phyloP scores from a whole-genome alignment of 164 flowering plant genomes.

The Stephania japonica region DNA sequence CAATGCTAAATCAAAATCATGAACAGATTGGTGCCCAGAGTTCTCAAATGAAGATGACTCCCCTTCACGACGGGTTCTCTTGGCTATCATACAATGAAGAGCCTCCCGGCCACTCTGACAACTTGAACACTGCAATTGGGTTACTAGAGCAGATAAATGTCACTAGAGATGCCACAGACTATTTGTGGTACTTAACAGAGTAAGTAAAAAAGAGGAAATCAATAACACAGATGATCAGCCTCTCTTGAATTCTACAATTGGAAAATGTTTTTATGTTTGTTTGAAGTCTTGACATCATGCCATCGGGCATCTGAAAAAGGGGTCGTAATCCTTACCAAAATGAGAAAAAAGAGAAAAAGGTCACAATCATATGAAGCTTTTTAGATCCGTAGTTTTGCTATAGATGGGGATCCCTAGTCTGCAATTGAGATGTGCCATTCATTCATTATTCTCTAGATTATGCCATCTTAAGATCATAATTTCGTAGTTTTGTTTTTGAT shows the following conservation, averaged over 20 bases:
- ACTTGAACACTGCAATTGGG: conserved; percentile 33
- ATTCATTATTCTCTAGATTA: neutral
- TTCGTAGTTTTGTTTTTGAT: neutral
- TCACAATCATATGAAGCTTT: too few relatives aligned
- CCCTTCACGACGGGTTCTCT: conserved; percentile 28
- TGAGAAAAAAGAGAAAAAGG: too few relatives aligned
- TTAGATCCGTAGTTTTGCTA: too few relatives aligned
- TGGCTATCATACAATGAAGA: conserved; percentile 81
- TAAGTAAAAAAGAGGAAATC: conserved; percentile 31
- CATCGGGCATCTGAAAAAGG: neutral
- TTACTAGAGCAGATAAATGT: conserved; percentile 66
- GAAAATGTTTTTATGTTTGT: neutral
- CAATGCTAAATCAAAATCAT: conserved; percentile 4
- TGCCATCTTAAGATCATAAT: neutral
- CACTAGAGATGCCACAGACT: conserved; percentile 73
- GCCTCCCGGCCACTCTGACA: conserved; percentile 38
- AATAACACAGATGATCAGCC: neutral
- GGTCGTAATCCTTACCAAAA: too few relatives aligned
- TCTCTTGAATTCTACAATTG: neutral
- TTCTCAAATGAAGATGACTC: conserved; percentile 40
- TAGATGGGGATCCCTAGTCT: neutral
- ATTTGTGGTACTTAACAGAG: conserved; percentile 91
- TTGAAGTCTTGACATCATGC: neutral
- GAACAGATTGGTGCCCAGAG: conserved; percentile 55
- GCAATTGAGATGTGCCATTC: neutral